Evolutionary conservation across 805 yeast species (phyloP).

Genomic region (Lipomyces starkeyi): DNA sequence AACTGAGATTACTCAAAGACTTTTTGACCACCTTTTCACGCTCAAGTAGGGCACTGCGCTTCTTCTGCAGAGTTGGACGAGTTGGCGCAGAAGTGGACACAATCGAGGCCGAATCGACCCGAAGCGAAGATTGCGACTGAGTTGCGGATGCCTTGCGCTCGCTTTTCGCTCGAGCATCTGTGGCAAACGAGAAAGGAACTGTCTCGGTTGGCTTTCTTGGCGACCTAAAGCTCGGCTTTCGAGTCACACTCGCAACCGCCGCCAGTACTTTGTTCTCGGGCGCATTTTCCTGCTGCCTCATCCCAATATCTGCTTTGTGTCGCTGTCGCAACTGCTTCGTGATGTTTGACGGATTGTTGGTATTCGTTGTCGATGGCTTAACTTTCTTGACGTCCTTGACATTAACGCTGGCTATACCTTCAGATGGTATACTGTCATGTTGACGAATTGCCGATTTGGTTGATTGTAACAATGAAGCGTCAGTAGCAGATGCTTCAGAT

Average conservation of each 20-base stretch:
- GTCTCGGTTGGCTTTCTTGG: conserved; percentile 17
- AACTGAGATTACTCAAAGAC: conserved; percentile 34
- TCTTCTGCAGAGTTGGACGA: conserved; percentile 22
- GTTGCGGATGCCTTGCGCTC: not conserved
- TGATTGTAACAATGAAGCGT: not conserved
- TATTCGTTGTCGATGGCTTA: not conserved
- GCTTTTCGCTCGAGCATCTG: conserved; percentile 13
- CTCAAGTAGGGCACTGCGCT: conserved; percentile 35
- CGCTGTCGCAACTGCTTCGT: not conserved
- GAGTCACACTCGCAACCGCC: conserved; percentile 1
- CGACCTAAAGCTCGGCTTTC: not conserved
- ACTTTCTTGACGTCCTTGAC: not conserved
- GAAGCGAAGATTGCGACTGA: not conserved
- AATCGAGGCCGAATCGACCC: not conserved
- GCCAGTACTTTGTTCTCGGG: not conserved
- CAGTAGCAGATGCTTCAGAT: not conserved
- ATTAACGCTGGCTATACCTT: not conserved
- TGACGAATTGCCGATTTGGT: not conserved
- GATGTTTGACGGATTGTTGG: not conserved
- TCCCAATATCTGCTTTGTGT: not conserved
- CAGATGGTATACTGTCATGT: not conserved
- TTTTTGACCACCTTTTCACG: conserved; percentile 32
- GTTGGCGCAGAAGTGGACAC: not conserved
- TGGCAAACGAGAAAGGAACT: conserved; percentile 28
- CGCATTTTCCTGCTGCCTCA: not conserved